Base-by-base conservation (phyloP, 139 green algal genomes). In the Coelastrella sp. region DNA sequence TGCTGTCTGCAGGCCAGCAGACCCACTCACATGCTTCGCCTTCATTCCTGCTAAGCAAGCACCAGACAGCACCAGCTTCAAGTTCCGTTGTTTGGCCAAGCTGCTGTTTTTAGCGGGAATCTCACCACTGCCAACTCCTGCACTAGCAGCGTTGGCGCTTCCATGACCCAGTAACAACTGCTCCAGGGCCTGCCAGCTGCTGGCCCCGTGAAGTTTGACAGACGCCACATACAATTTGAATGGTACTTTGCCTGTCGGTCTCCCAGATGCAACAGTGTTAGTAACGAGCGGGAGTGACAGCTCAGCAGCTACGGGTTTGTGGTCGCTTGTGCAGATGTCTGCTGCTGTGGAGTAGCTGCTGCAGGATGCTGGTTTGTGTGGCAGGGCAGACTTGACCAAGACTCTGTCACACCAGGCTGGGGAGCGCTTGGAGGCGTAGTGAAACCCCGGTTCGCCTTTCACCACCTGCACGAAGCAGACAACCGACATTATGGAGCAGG, bases 341-440 rank as follows among this genome's bases (percentile, higher is more conserved):
- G 91, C 76, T 0, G 84, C 93, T 59, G 83, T 86, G 60, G 92
- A 96, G 93, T 97, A 97, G 16, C 91, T n/a, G 47, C 54, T 57
- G 85, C 20, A 79, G 85, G 88, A 66, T 16, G 54, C 92, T 64
- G 89, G 78, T 85, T 94, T 94, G 65, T 91, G 84, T 0, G 95
- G 93, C 54, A 97, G 81, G 66, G 93, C 93, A 14, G 90, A 93
- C 32, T 94, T 92, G 91, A 89, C 94, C 73, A 98, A 91, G n/a
- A 98, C 89, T 17, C 96, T 90, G 90, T 98, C 95, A 92, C 93
- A 96, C 92, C 94, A 98, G 3, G 96, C 94, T 10, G 96, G 96
- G 14, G 92, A 92, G n/a, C 96, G 90, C 90, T 96, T 93, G 8
- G 64, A 65, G 57, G 87, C 90, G 92, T 96, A 97, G 2, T 82